Conservation (phyloP, 257 asterid species). For the Nicotiana paniculata region DNA sequence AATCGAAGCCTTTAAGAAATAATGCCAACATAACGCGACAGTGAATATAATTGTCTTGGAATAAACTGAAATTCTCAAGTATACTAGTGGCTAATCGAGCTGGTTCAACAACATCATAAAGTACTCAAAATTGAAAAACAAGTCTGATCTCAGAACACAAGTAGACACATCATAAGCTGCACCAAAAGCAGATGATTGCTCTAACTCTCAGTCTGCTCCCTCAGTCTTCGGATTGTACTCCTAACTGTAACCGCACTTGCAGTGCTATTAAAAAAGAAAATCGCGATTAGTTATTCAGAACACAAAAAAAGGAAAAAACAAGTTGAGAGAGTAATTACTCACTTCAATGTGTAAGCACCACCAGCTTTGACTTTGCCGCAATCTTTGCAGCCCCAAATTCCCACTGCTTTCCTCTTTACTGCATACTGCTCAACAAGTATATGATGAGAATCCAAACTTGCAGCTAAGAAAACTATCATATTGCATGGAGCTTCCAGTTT, state of each 20-base stretch:
- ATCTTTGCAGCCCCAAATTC: conserved; percentile 13
- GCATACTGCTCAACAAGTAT: neutral
- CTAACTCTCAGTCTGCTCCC: conserved; percentile 11
- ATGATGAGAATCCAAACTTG: neutral
- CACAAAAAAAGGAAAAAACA: neutral
- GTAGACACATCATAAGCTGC: neutral
- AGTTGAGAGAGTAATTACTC: neutral
- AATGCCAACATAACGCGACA: neutral
- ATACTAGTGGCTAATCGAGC: neutral
- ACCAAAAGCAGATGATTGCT: neutral
- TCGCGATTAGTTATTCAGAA: neutral
- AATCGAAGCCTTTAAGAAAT: neutral
- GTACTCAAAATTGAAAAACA: neutral
- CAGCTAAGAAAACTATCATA: neutral
- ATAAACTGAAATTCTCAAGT: neutral
- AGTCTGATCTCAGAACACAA: neutral
- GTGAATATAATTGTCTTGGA: neutral
- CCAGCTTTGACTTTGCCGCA: conserved; percentile 6
- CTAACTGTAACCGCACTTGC: conserved; percentile 9
- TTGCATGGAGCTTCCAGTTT: neutral
- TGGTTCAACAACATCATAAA: neutral
- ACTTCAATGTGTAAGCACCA: conserved; percentile 9
- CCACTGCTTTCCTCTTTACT: conserved; percentile 9
- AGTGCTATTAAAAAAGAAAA: neutral
- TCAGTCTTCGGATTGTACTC: conserved; percentile 9